A percentile compares a stretch with the other conserved stretches of the same genome.
Evolutionary conservation across 2,329 filamentous ascomycete species (phyloP).

Genomic region (Tolypocladium nubicola): DNA sequence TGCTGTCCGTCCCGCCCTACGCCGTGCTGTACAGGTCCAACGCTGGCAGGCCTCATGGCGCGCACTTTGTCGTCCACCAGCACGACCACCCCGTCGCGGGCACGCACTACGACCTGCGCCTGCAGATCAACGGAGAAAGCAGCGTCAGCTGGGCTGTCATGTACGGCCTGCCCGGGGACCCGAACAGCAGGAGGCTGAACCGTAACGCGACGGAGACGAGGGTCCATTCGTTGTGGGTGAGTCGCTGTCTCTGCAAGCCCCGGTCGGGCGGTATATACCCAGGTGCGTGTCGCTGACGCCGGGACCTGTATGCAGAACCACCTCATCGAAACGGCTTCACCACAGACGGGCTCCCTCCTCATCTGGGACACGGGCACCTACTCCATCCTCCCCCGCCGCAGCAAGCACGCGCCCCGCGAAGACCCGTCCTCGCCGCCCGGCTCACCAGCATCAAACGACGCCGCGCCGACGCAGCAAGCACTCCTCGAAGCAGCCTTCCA

Average conservation of each 20-base stretch:
- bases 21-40: constrained; percentile 24
- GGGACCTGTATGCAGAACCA: constrained; percentile 36
- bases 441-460: constrained; percentile 7
- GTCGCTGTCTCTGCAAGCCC: constrained; percentile 5
- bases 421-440: constrained; percentile 20
- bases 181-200: constrained; percentile 41
- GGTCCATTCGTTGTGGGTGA: constrained; percentile 48
- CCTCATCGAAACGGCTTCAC: constrained; percentile 46
- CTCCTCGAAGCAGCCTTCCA: constrained; percentile 42
- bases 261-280: neutral
- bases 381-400: constrained; percentile 34
- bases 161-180: constrained; percentile 50
- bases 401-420: constrained; percentile 18
- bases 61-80: constrained; percentile 61
- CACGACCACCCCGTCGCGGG: constrained; percentile 63
- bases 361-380: constrained; percentile 56
- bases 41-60: constrained; percentile 19
- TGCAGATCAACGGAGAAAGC: constrained; percentile 59
- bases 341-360: constrained; percentile 44
- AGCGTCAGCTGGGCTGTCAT: constrained; percentile 55
- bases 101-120: constrained; percentile 56
- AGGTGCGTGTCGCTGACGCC: neutral
- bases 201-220: constrained; percentile 52
- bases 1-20: constrained; percentile 23
- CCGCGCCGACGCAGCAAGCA: constrained; percentile 25